These are phyloP conservation scores for Aureobasidium zeae DNA, from an alignment of 2,329 filamentous ascomycete genomes.

Conservation along the genomic window DNA sequence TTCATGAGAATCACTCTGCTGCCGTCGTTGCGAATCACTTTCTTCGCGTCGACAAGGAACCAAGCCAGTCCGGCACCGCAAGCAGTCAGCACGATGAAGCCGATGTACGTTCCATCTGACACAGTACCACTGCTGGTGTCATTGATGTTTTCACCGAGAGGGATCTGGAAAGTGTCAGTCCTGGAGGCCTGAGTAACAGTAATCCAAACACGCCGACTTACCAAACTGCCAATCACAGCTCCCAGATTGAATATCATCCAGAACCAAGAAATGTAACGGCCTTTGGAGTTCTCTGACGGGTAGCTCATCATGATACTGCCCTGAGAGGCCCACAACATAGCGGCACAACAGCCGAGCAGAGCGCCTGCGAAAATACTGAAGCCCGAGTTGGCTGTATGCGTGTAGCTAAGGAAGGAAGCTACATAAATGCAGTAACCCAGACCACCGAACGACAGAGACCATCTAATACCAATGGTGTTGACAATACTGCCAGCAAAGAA, in stretches of 20 bases:
- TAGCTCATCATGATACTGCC: conserved; percentile 87
- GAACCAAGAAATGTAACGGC: conserved; percentile 81
- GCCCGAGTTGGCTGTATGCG: conserved; percentile 56
- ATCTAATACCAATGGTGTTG: conserved; percentile 63
- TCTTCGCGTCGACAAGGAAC: conserved; percentile 59
- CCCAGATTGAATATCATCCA: conserved; percentile 95
- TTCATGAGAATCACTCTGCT: conserved; percentile 79
- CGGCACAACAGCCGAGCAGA: conserved; percentile 67
- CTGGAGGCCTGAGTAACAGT: neutral
- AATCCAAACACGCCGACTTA: conserved; percentile 29
- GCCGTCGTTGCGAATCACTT: conserved; percentile 67
- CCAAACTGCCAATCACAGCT: conserved; percentile 71
- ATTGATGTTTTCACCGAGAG: conserved; percentile 64
- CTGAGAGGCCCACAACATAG: conserved; percentile 73
- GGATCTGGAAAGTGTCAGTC: conserved; percentile 41
- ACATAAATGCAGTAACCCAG: conserved; percentile 70
- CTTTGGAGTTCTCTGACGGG: conserved; percentile 70
- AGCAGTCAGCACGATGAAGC: conserved; percentile 76
- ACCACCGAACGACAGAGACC: conserved; percentile 61
- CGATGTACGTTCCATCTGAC: conserved; percentile 75
- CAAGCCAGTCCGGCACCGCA: conserved; percentile 61
- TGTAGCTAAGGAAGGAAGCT: conserved; percentile 60
- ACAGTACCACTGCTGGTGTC: conserved; percentile 44
- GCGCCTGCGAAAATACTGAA: conserved; percentile 71
- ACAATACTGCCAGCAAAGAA: conserved; percentile 63